A percentile compares a stretch with the other conserved stretches of the same genome.
These are phyloP conservation scores for Penstemon newberryi DNA, from an alignment of 257 asterid species.

Conservation along the genomic window DNA sequence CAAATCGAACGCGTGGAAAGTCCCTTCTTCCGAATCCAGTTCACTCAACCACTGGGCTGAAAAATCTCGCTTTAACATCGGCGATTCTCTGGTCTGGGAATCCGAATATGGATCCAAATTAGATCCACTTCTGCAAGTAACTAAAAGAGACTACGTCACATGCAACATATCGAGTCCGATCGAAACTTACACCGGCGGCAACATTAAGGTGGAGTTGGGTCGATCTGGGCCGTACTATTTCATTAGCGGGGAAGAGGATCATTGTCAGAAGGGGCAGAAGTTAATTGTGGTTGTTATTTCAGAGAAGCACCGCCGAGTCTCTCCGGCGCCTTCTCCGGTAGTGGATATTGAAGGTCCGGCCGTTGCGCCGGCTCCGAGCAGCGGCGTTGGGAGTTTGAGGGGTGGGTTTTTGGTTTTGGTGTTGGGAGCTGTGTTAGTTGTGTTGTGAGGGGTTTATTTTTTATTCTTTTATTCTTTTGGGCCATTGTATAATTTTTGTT, in stretches of 20 bases:
- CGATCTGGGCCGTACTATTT: constrained; percentile 73
- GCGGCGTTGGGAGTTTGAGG: constrained; percentile 37
- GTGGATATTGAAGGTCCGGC: constrained; percentile 44
- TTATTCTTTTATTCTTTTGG: too few species aligned
- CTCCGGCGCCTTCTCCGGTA: constrained; percentile 71
- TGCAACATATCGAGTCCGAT: constrained; percentile 74
- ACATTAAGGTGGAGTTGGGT: constrained; percentile 49
- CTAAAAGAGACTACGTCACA: constrained; percentile 52
- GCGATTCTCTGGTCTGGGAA: constrained; percentile 77
- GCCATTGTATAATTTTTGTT: too few species aligned
- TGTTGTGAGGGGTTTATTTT: too few species aligned
- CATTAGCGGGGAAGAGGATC: constrained; percentile 70
- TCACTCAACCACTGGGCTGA: constrained; percentile 74
- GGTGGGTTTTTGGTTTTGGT: constrained; percentile 19
- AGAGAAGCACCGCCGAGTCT: constrained; percentile 42
- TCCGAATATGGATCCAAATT: constrained; percentile 37
- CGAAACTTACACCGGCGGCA: constrained; percentile 50
- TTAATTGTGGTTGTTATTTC: constrained; percentile 66
- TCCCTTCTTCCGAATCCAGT: constrained; percentile 49
- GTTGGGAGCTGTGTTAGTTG: constrained; percentile 28
- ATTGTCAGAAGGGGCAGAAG: constrained; percentile 77
- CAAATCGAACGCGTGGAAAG: constrained; percentile 52
- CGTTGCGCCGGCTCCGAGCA: constrained; percentile 59
- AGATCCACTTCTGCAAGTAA: constrained; percentile 71
- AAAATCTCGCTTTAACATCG: constrained; percentile 58